Evolutionary conservation across 768 basidiomycete genomes (phyloP), one percentile per base, ranked within the genome.

Genomic region (Boletus sp.): DNA sequence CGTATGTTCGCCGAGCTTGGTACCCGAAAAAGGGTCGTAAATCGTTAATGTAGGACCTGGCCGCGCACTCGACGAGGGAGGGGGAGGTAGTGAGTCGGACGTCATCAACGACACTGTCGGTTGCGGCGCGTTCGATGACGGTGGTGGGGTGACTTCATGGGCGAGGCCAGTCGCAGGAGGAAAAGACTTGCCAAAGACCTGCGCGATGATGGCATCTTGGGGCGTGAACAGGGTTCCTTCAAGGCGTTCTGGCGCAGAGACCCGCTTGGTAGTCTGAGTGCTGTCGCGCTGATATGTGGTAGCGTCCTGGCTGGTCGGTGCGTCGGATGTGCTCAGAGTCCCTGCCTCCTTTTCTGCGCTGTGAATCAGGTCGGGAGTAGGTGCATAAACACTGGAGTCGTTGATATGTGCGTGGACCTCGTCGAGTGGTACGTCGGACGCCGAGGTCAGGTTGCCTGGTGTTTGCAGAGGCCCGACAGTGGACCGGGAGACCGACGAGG

Each of bases 201-300:
- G 79, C 30, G 81, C 77, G n/a, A 88, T 67, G 47, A 83, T 68
- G 21, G 75, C 76, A 67, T 88, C 87, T 61, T 88, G 87, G 30
- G 84, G 84, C 1, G 85, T 85, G 62, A 66, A 68, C 13, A 61
- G 50, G n/a, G 51, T 39, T 14, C 25, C 38, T 44, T 56, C 25
- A 13, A 19, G 41, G 15, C 14, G 53, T 23, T 51, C 53, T 7
- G 37, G 56, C 5, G 40, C 10, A 29, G 45, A 9, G 44, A n/a
- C 34, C 9, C n/a, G 34, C 29, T 51, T 40, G 42, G 30, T 7
- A 27, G n/a, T 11, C 19, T 35, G 53, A 19, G 30, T 5, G 40
- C 41, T 43, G 45, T 42, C 47, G 27, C 23, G 59, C 9, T 47
- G 55, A 44, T 50, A 34, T 10, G 43, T 34, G 14, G 40, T 45